Conservation (phyloP, 108 stramenopile species). For the Phaeodactylum tricornutum region DNA sequence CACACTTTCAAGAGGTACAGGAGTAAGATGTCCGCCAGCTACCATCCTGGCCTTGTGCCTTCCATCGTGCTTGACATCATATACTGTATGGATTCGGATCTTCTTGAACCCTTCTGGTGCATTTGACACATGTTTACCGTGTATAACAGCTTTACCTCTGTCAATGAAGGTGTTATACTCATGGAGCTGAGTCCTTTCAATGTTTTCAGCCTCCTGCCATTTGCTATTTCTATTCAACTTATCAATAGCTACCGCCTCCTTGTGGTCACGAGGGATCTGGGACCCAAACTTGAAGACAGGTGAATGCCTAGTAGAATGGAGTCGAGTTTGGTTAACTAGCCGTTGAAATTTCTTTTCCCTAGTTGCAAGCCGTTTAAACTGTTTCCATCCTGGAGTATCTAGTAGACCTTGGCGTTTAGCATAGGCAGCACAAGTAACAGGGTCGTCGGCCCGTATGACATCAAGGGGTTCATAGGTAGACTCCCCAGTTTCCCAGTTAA, state of each 20-base stretch:
- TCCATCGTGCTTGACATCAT: slow-evolving; percentile 29
- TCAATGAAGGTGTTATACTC: slow-evolving; percentile 20
- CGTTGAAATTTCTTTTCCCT: slow-evolving; percentile 7
- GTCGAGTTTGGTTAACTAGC: slow-evolving; percentile 7
- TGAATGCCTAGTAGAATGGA: slow-evolving; percentile 1
- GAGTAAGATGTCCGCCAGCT: slow-evolving; percentile 22
- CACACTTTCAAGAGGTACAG: slow-evolving; percentile 14
- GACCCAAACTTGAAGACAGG: slow-evolving; percentile 20
- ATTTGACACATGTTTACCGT: too few relatives aligned
- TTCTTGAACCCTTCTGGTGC: too few relatives aligned
- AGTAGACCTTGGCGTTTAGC: slow-evolving; percentile 5
- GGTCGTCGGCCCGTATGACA: too few relatives aligned
- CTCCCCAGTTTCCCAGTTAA: slow-evolving; percentile 9
- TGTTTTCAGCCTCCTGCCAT: slow-evolving; percentile 16
- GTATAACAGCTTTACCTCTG: slow-evolving; percentile 7
- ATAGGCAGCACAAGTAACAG: slow-evolving; percentile 1
- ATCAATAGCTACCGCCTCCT: slow-evolving; percentile 16
- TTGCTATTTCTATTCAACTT: slow-evolving; percentile 9
- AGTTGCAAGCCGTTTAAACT: slow-evolving; percentile 3
- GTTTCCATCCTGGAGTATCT: slow-evolving; percentile 7
- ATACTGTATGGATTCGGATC: slow-evolving; percentile 23
- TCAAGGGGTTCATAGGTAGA: background rate
- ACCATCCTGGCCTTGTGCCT: slow-evolving; percentile 22
- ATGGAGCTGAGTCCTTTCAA: slow-evolving; percentile 12
- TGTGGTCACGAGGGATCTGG: slow-evolving; percentile 11